phyloP scores from a whole-genome alignment of 2,329 filamentous ascomycete genomes.

The Curvularia eragrostidis region DNA sequence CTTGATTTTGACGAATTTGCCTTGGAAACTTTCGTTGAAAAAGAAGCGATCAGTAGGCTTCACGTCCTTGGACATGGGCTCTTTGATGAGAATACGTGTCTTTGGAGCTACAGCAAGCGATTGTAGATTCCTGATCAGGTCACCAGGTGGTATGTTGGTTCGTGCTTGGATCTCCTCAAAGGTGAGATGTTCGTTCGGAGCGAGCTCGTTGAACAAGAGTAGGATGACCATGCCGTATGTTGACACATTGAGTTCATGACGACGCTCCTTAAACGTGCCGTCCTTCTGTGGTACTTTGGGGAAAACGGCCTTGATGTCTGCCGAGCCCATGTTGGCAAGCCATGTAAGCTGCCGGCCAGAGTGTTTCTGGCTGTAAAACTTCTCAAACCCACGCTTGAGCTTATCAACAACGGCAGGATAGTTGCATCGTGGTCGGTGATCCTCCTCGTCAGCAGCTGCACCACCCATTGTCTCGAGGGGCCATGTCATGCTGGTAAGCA shows the following conservation, averaged over 20 bases:
- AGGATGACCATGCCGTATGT: slow-evolving; percentile 93
- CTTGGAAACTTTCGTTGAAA: slow-evolving; percentile 82
- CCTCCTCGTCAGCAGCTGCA: slow-evolving; percentile 58
- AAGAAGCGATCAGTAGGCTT: slow-evolving; percentile 78
- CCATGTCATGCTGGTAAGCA: slow-evolving; percentile 95
- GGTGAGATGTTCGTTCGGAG: slow-evolving; percentile 58
- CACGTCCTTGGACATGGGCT: slow-evolving; percentile 78
- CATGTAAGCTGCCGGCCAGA: slow-evolving; percentile 89
- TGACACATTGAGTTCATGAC: slow-evolving; percentile 89
- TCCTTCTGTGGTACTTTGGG: slow-evolving; percentile 74
- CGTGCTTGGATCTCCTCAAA: slow-evolving; percentile 81
- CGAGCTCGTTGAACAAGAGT: slow-evolving; percentile 84
- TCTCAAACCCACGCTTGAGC: slow-evolving; percentile 83
- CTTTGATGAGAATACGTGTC: slow-evolving; percentile 79
- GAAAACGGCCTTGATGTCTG: slow-evolving; percentile 83
- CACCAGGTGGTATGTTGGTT: slow-evolving; percentile 77
- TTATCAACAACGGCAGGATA: slow-evolving; percentile 77
- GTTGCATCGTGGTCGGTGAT: slow-evolving; percentile 63
- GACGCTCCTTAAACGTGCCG: slow-evolving; percentile 68
- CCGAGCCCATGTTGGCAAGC: slow-evolving; percentile 77
- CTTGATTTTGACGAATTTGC: slow-evolving; percentile 86
- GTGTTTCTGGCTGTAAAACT: slow-evolving; percentile 86
- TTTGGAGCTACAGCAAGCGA: slow-evolving; percentile 84
- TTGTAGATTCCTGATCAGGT: slow-evolving; percentile 79
- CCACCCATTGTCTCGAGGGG: slow-evolving; percentile 84